Evolutionary conservation across 208 protist genomes (phyloP).

Genomic region (Wallacemonas collosoma): DNA sequence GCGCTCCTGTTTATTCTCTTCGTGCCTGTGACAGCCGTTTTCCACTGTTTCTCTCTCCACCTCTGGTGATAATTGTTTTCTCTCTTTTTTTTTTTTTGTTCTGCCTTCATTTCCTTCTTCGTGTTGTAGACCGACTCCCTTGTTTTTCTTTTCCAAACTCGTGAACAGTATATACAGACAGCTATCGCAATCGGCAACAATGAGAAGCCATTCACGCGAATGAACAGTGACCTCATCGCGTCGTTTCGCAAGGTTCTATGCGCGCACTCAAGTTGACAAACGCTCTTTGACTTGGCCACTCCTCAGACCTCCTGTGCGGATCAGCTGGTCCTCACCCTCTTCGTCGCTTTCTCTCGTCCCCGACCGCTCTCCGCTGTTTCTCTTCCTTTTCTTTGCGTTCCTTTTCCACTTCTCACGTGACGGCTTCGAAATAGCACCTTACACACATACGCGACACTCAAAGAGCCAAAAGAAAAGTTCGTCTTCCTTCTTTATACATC

Average conservation of each 20-base stretch:
- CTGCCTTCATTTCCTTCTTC: neutral
- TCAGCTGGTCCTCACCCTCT: no score
- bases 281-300: no score
- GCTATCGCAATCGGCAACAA: no score
- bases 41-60: neutral
- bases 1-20: neutral
- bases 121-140: neutral
- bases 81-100: conserved; percentile 1
- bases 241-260: no score
- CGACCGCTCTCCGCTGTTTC: neutral
- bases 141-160: neutral
- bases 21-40: neutral
- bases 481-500: neutral
- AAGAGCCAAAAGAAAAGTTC: no score
- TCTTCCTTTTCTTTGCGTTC: neutral
- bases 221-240: no score
- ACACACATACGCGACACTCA: no score
- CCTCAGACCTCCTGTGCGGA: no score
- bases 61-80: neutral
- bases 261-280: no score
- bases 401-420: conserved; percentile 6
- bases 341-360: neutral
- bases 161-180: neutral
- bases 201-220: no score
- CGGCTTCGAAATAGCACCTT: no score